Evolutionary conservation across 768 basidiomycete species (phyloP).

Genomic region (Psilocybe cyanescens): DNA sequence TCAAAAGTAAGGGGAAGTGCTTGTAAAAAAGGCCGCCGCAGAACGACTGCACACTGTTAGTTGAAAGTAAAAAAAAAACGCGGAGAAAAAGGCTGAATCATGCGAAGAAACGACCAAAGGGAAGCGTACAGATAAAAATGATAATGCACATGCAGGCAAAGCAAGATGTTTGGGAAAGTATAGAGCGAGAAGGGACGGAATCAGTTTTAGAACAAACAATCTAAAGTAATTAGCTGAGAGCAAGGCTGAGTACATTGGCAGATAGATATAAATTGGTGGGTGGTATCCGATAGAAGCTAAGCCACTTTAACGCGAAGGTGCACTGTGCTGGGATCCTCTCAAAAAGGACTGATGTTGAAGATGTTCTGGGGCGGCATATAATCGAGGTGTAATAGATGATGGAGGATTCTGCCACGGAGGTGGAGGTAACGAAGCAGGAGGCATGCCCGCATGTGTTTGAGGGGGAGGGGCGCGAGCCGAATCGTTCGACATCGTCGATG

Average conservation of each 20-base stretch:
- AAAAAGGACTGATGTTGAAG: conserved; percentile 41
- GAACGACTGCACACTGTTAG: too few species aligned
- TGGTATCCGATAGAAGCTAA: background rate
- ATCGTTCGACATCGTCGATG: conserved; percentile 20
- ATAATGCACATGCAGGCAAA: background rate
- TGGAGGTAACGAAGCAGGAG: conserved; percentile 23
- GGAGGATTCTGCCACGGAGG: conserved; percentile 31
- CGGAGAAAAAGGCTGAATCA: background rate
- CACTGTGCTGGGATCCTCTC: conserved; percentile 32
- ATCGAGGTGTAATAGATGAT: conserved; percentile 19
- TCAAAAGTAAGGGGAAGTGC: background rate
- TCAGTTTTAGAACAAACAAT: conserved; percentile 3
- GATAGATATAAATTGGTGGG: background rate
- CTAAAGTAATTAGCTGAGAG: conserved; percentile 9
- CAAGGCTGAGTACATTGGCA: background rate
- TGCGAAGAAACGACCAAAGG: background rate
- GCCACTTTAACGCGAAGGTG: conserved; percentile 14
- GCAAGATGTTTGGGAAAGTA: background rate
- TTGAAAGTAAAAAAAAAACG: background rate
- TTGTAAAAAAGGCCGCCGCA: too few species aligned
- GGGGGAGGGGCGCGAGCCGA: conserved; percentile 2
- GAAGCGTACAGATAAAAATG: background rate
- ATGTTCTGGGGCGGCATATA: conserved; percentile 34
- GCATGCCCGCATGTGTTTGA: conserved; percentile 19
- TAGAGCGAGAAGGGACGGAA: background rate